These are phyloP conservation scores for Globisporangium uncinulatum DNA, from an alignment of 352 stramenopile genomes.

Conservation along the genomic window DNA sequence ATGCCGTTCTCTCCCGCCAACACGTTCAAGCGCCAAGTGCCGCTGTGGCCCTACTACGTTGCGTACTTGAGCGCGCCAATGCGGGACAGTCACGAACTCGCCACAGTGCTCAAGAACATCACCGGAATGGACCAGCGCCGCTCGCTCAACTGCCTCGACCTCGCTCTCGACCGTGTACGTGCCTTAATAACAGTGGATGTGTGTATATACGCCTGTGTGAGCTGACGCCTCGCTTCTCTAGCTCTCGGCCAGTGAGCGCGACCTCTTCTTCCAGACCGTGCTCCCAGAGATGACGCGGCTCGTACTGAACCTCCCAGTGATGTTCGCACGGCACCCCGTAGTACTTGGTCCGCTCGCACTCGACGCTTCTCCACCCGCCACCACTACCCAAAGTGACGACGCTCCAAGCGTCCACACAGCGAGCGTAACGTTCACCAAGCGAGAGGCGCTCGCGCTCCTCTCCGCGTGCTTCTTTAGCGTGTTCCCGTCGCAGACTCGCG, in stretches of 20 bases:
- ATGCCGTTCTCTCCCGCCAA: conserved; percentile 44
- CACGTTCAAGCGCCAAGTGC: conserved; percentile 28
- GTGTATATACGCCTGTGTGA: too few species aligned
- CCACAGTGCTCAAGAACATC: conserved; percentile 27
- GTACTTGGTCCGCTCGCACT: conserved; percentile 30
- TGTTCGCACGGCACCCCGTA: conserved; percentile 30
- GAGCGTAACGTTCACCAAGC: conserved; percentile 34
- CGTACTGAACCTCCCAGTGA: conserved; percentile 39
- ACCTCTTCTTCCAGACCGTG: conserved; percentile 32
- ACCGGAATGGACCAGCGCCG: conserved; percentile 20
- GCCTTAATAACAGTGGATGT: neutral
- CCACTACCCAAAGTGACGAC: neutral
- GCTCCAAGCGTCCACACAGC: conserved; percentile 13
- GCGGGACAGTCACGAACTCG: conserved; percentile 25
- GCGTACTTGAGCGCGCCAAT: conserved; percentile 43
- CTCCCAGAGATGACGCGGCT: conserved; percentile 45
- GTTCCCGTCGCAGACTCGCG: conserved; percentile 40
- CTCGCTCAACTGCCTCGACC: conserved; percentile 32
- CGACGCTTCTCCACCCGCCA: neutral
- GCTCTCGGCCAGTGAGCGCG: conserved; percentile 24
- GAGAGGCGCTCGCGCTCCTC: conserved; percentile 40
- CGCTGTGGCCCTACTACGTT: conserved; percentile 68
- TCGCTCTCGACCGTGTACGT: conserved; percentile 29
- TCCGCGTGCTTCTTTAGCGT: conserved; percentile 58
- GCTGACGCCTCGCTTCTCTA: conserved; percentile 20